Percentiles rank a stretch among this genome's conserved stretches.
Conservation (phyloP, 108 stramenopile species). For the Cyclotella baltica region DNA sequence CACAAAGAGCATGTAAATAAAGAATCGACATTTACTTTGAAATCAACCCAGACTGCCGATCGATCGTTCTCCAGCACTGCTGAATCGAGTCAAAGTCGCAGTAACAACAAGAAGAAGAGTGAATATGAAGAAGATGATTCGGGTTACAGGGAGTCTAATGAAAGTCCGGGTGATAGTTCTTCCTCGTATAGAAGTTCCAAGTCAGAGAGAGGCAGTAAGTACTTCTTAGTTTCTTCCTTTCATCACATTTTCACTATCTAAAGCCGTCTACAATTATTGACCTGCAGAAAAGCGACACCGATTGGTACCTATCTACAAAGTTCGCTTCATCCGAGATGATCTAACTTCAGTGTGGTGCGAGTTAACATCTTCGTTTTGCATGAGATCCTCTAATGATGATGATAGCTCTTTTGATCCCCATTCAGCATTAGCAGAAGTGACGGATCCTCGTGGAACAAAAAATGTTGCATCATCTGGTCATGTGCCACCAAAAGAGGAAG, state of each 20-base stretch:
- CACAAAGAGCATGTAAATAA: neutral
- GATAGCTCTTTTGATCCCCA: slow-evolving; percentile 3
- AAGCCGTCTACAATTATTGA: neutral
- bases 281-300: neutral
- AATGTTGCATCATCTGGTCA: neutral
- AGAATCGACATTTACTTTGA: neutral
- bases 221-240: neutral
- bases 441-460: neutral
- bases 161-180: neutral
- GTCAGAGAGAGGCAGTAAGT: neutral
- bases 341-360: slow-evolving; percentile 3
- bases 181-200: neutral
- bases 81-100: neutral
- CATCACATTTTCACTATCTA: neutral
- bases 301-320: neutral
- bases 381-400: neutral
- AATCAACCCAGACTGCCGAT: neutral
- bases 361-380: neutral
- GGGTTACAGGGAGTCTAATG: neutral
- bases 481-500: neutral
- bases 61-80: neutral
- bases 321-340: neutral
- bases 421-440: neutral
- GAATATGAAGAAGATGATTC: neutral
- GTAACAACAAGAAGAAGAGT: neutral